These are phyloP conservation scores for Erysimum cheiranthoides DNA, from an alignment of 345 rosid species.

Conservation along the genomic window DNA sequence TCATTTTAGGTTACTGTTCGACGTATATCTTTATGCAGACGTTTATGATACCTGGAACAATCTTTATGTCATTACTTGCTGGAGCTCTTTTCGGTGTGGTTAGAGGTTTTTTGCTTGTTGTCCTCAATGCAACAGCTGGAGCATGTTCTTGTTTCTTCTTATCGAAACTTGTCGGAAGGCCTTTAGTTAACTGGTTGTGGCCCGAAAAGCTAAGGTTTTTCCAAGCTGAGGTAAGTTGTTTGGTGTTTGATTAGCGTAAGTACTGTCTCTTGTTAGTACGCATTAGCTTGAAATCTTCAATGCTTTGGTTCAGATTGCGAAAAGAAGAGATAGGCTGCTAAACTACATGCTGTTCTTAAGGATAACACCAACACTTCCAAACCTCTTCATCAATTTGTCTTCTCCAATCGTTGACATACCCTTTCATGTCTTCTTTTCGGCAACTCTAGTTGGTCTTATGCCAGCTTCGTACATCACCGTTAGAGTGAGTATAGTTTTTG, in stretches of 20 bases:
- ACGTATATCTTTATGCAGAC: constrained; percentile 99
- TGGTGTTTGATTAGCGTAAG: neutral
- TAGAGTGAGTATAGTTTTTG: constrained; percentile 58
- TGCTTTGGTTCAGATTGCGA: constrained; percentile 62
- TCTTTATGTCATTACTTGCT: constrained; percentile 96
- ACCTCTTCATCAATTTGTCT: constrained; percentile 96
- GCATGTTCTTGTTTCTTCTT: constrained; percentile 94
- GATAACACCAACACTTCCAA: constrained; percentile 92
- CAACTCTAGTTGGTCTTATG: constrained; percentile 88
- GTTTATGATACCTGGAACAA: constrained; percentile 98
- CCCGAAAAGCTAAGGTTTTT: constrained; percentile 91
- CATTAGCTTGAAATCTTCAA: neutral
- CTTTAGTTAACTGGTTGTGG: constrained; percentile 91
- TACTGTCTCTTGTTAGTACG: neutral
- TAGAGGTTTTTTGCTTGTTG: constrained; percentile 84
- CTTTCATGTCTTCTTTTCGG: constrained; percentile 86
- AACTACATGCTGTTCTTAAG: constrained; percentile 97
- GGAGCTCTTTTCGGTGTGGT: constrained; percentile 96
- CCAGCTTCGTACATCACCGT: constrained; percentile 95
- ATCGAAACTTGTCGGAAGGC: constrained; percentile 93
- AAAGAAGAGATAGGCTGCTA: constrained; percentile 84
- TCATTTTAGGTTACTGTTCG: constrained; percentile 91
- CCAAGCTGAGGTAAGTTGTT: constrained; percentile 73
- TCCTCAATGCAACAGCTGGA: constrained; percentile 92
- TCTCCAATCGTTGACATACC: constrained; percentile 98